Evolutionary conservation across 169 alveolate genomes (phyloP), one percentile per base, ranked within the genome.

Genomic region (Cryptosporidium felis): DNA sequence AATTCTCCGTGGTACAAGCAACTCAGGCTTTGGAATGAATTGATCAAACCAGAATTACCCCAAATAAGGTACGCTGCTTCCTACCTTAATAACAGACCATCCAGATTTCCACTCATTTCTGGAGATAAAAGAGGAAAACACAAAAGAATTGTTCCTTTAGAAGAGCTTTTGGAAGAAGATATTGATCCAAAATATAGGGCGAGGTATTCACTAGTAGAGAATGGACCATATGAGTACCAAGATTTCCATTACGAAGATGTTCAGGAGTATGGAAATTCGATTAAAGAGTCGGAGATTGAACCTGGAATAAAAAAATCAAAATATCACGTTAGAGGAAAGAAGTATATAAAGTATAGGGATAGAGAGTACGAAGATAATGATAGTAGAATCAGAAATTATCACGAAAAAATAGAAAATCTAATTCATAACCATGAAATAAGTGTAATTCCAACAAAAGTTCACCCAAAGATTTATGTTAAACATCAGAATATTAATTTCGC

Each of bases 1-100:
- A 74, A 74, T 18, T 74, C 85, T 38, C 85, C 85, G 10, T 74
- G 85, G 85, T 41, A 5, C 30, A 74, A 56, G 30, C 85, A 74
- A 74, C 21, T 74, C 21, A 53, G 38, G 14, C 58, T 74, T 21
- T 74, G 85, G 85, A 65, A 74, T 74, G 16, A 42, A 3, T 45
- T 74, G 23, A 74, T 74, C 42, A 10, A 40, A 14, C 51, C 63
- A 6, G 74, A 74, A 41, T 23, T 74, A 32, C 85, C 85, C 2
- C 74, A 74, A 36, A 40, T 74, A 38, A 49, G 60, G 41, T 74
- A 74, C 56, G 85, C 85, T 23, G 74, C 85, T 14, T 49, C 85
- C 23, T 74, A 74, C 44, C 32, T 36, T 9, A 74, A 74, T 36
- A 18, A 56, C 28, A 74, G 85, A 9, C 85, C 85, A 9, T 74